Base-by-base conservation (phyloP, 1,284 basidiomycete species). In the Kalmanozyma brasiliensis region DNA sequence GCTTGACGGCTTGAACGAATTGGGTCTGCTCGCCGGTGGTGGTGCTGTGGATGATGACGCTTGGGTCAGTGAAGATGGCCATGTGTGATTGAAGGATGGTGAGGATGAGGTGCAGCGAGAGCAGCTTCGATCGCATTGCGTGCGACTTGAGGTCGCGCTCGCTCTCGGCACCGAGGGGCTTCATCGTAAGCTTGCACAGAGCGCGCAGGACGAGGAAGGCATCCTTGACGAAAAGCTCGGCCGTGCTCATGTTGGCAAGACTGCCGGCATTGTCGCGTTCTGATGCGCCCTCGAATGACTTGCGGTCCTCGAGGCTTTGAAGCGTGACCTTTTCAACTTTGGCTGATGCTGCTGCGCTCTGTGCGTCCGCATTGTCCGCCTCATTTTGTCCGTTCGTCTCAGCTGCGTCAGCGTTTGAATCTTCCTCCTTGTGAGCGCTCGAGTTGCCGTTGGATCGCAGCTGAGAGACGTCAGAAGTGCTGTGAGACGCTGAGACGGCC, bases 1-100 rank as follows among this genome's bases (percentile, higher is more conserved):
- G 80, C 68, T 82, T 82, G 63, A 80, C 76, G 4, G 80, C 80
- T 38, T 81, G 79, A n/a, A 82, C 78, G 51, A 82, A 81, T 8
- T 78, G 63, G 10, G 79, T 79, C 51, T 76, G 75, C 38, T 81
- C 80, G 34, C 80, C 79, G 4, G 77, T 80, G 19, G 75, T 71
- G 35, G 79, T 72, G 64, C 74, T 77, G 52, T 76, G 74, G 41
- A 82, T 77, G 65, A 75, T 72, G 58, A 81, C 72, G 48, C 44
- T 63, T 8, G 74, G 60, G 52, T 81, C 78, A 42, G 77, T 77
- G 45, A 82, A 81, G 61, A 82, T 61, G 44, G 63, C 33, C 65
- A 81, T 71, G 65, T 82, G 79, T 5, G 69, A 61, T 48, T 74
- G 64, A 44, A 82, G 59, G 61, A 81, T 78, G 47, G 62, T 71